phyloP scores from a whole-genome alignment of 2,329 filamentous ascomycete genomes.

The Aspergillus eucalypticola region DNA sequence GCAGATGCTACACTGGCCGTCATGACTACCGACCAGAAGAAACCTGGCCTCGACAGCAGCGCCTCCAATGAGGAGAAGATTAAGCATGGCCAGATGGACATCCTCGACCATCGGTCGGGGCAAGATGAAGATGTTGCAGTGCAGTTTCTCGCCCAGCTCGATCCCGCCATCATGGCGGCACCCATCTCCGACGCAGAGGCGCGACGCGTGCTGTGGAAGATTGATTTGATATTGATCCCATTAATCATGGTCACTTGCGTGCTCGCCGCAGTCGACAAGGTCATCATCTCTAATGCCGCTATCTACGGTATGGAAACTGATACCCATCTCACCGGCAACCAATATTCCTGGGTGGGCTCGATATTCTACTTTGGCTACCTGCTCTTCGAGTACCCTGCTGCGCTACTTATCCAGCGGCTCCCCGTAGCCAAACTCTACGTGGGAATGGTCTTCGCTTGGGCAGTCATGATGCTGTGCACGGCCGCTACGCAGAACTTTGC shows the following conservation, averaged over 20 bases:
- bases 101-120: background rate
- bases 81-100: background rate
- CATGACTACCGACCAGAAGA: background rate
- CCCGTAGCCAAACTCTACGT: conserved; percentile 2
- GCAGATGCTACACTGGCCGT: background rate
- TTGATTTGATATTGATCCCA: conserved; percentile 9
- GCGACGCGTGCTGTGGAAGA: conserved; percentile 8
- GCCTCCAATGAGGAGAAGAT: background rate
- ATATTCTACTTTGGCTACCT: conserved; percentile 11
- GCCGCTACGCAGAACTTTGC: conserved; percentile 9
- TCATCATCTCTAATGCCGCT: conserved; percentile 4
- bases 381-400: background rate
- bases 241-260: conserved; percentile 5
- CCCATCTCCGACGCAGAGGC: background rate
- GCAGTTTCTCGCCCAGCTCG: conserved; percentile 2
- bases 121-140: conserved; percentile 1
- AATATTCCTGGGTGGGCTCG: conserved; percentile 9
- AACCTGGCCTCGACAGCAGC: background rate
- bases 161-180: background rate
- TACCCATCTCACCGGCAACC: conserved; percentile 2
- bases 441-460: conserved; percentile 5
- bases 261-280: conserved; percentile 7
- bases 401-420: background rate
- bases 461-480: background rate
- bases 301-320: conserved; percentile 5